Conservation (phyloP, 345 rosid species). For the Acer yangbiense region DNA sequence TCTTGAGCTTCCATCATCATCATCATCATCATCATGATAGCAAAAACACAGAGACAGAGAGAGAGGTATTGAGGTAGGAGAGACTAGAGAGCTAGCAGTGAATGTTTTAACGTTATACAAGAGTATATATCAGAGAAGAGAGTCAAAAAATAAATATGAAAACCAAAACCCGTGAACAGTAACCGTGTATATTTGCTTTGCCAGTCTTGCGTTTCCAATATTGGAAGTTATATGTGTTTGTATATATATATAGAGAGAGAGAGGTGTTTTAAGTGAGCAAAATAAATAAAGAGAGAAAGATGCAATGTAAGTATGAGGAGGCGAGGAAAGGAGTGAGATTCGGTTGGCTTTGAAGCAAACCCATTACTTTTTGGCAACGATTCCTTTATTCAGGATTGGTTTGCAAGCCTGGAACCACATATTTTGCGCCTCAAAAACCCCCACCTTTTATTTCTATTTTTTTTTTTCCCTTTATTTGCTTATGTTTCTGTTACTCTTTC, state of each 20-base stretch:
- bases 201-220: conserved; percentile 45
- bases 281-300: conserved; percentile 2
- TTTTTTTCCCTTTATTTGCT: neutral
- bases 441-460: neutral
- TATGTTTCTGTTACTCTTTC: neutral
- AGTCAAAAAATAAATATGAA: neutral
- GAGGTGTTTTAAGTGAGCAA: conserved; percentile 5
- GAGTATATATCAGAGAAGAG: neutral
- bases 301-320: conserved; percentile 30
- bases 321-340: conserved; percentile 56
- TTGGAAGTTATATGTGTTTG: conserved; percentile 29
- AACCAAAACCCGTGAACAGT: neutral
- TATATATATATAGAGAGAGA: conserved; percentile 1
- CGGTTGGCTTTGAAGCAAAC: conserved; percentile 76
- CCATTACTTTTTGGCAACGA: conserved; percentile 49
- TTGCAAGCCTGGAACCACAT: conserved; percentile 70
- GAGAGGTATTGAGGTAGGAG: neutral
- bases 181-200: conserved; percentile 25
- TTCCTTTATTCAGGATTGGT: conserved; percentile 51
- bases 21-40: neutral
- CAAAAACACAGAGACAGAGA: conserved; percentile 16
- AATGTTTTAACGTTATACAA: neutral
- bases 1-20: conserved; percentile 37
- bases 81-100: neutral
- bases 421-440: conserved; percentile 22